Evolutionary conservation across 2,329 filamentous ascomycete species (phyloP).

Genomic region (Fusarium torreyae): DNA sequence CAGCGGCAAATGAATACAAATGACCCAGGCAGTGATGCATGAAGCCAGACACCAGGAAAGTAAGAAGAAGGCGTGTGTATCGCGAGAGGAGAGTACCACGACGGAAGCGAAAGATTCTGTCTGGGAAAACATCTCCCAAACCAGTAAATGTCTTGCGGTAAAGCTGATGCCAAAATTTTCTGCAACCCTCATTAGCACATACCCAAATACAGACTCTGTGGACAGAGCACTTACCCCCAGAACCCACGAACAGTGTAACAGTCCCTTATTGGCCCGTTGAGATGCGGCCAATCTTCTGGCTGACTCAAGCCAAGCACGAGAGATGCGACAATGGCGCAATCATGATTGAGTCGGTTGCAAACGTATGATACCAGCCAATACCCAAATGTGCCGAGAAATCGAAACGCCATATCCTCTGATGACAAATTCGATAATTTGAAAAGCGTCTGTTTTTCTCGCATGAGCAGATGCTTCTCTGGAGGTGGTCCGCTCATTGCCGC

Average conservation of each 20-base stretch:
- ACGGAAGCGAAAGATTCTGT: background rate
- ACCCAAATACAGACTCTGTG: accelerated
- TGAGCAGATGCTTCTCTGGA: background rate
- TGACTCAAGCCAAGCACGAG: background rate
- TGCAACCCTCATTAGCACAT: background rate
- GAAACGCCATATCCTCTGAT: background rate
- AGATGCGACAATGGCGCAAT: background rate
- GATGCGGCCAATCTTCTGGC: conserved; percentile 12
- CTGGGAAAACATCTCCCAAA: conserved; percentile 9
- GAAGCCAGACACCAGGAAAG: background rate
- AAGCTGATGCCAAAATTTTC: conserved; percentile 19
- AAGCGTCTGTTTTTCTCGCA: background rate
- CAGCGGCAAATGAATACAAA: background rate
- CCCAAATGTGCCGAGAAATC: background rate
- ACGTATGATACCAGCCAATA: background rate
- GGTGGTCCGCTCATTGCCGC: background rate
- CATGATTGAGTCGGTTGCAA: background rate
- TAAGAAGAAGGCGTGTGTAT: background rate
- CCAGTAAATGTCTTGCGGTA: background rate
- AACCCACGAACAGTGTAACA: conserved; percentile 15
- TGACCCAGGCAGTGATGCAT: conserved; percentile 10
- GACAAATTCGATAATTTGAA: accelerated
- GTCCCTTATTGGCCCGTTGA: conserved; percentile 3
- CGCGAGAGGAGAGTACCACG: background rate
- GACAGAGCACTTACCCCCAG: conserved; percentile 1